Evolutionary conservation across 2,329 filamentous ascomycete species (phyloP).

Genomic region (Rhynchosporium graminicola): DNA sequence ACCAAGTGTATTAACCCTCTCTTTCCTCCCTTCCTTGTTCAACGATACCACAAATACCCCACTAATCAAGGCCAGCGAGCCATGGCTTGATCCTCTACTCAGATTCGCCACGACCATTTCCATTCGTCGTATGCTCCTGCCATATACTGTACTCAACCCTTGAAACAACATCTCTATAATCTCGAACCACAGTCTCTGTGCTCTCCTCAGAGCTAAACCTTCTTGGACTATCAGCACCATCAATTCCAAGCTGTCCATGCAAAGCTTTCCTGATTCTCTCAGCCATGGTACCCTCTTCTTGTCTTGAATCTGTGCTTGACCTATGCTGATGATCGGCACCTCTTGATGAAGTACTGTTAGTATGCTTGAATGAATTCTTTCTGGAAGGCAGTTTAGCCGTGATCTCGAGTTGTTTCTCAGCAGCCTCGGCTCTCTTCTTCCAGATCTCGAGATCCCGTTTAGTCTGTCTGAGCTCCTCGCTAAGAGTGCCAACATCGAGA

Average conservation of each 20-base stretch:
- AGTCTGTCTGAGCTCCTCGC: conserved; percentile 49
- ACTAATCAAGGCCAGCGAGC: neutral
- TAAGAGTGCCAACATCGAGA: conserved; percentile 48
- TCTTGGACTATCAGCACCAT: conserved; percentile 22
- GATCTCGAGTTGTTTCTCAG: conserved; percentile 53
- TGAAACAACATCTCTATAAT: conserved; percentile 9
- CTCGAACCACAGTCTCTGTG: conserved; percentile 33
- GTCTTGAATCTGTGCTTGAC: conserved; percentile 19
- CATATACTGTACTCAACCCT: conserved; percentile 24
- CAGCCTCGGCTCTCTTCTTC: conserved; percentile 56
- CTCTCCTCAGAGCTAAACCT: conserved; percentile 27
- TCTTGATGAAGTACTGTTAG: conserved; percentile 7
- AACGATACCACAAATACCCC: neutral
- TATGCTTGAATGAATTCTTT: conserved; percentile 13
- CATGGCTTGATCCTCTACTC: neutral
- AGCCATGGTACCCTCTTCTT: conserved; percentile 14
- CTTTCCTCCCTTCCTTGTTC: neutral
- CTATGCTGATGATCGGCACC: neutral
- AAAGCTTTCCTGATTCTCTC: conserved; percentile 19
- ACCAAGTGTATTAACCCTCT: neutral
- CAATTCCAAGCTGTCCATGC: conserved; percentile 29
- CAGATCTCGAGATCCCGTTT: conserved; percentile 50
- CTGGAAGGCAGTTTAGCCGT: conserved; percentile 25
- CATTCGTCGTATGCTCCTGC: conserved; percentile 8
- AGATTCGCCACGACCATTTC: neutral